Percentiles rank a stretch among this genome's conserved stretches.
Conservation (phyloP, 2,329 filamentous ascomycete genomes). For the Exophiala phaeomuriformis region DNA sequence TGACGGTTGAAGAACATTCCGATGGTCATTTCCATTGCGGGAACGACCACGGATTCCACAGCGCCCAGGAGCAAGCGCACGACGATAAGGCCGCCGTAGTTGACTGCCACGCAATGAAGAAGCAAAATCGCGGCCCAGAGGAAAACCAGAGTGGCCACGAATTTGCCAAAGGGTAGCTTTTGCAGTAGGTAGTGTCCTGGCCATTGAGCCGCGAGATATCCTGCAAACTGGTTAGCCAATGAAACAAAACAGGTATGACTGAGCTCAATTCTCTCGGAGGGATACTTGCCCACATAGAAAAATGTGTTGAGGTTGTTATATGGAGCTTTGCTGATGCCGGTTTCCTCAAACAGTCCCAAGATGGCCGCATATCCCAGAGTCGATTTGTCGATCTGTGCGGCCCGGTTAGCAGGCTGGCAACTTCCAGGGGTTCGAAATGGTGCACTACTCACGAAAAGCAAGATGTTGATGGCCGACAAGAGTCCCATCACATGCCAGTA, state of each 20-base stretch:
- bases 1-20: slow-evolving; percentile 39
- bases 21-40: slow-evolving; percentile 42
- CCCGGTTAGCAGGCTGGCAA: no score
- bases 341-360: slow-evolving; percentile 39
- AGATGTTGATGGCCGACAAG: no score
- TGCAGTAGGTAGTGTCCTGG: slow-evolving; percentile 40
- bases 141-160: slow-evolving; percentile 29
- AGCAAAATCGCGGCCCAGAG: slow-evolving; percentile 35
- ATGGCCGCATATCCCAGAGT: slow-evolving; percentile 38
- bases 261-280: no score
- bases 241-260: no score
- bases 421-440: no score
- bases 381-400: slow-evolving; percentile 35
- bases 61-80: slow-evolving; percentile 50
- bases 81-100: slow-evolving; percentile 44
- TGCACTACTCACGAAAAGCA: no score
- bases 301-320: slow-evolving; percentile 40
- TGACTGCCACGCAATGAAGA: slow-evolving; percentile 33
- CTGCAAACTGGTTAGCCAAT: slow-evolving; percentile 24
- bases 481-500: no score
- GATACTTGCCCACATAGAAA: slow-evolving; percentile 34
- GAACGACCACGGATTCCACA: slow-evolving; percentile 50
- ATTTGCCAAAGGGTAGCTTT: slow-evolving; percentile 34
- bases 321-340: slow-evolving; percentile 33
- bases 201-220: no score